Base-by-base conservation (phyloP, 2,329 filamentous ascomycete genomes). In the Xylaria sp. region DNA sequence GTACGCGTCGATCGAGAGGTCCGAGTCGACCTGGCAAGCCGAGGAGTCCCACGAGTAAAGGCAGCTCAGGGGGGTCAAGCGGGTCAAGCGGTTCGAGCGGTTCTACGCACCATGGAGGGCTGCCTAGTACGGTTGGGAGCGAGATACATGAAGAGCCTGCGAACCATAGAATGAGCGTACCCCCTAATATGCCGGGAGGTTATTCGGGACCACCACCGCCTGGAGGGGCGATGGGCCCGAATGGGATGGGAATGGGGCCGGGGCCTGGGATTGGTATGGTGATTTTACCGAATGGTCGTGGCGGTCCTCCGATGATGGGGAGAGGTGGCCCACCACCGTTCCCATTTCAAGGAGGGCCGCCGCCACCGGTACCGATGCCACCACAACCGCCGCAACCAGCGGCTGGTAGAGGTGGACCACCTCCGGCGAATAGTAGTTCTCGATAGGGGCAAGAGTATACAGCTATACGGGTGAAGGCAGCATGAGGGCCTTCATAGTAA, bases 291-390 rank as follows among this genome's bases (percentile, higher is more conserved):
- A 42, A 63, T 19, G 66, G 65, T 54, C 60, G 58, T n/a, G 67
- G 65, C 49, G 67, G 65, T 55, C 66, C 62, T 2, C 54, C 51
- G 8, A 57, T 60, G 56, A 61, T 63, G 59, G 61, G 63, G 18
- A 54, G 60, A 56, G 58, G 56, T 42, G 59, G 55, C 11, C 57
- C 58, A 1, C 61, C 50, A 13, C 55, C 55, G 3, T 16, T 16
- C 34, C 53, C 52, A 3, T 57, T 59, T 37, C 58, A 44, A n/a
- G 57, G 59, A n/a, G 61, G 59, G 16, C 63, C 64, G 49, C 56
- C 62, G 9, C 59, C 60, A 18, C 49, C 52, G 37, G 18, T 18
- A 9, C 54, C 57, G n/a, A 59, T 58, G 34, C 2, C 16, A 13
- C 5, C 49, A 34, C 23, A 34, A 51, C 23, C 23, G 13, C 5